phyloP scores from a whole-genome alignment of 2,329 filamentous ascomycete genomes.

The Penicillium crustosum region DNA sequence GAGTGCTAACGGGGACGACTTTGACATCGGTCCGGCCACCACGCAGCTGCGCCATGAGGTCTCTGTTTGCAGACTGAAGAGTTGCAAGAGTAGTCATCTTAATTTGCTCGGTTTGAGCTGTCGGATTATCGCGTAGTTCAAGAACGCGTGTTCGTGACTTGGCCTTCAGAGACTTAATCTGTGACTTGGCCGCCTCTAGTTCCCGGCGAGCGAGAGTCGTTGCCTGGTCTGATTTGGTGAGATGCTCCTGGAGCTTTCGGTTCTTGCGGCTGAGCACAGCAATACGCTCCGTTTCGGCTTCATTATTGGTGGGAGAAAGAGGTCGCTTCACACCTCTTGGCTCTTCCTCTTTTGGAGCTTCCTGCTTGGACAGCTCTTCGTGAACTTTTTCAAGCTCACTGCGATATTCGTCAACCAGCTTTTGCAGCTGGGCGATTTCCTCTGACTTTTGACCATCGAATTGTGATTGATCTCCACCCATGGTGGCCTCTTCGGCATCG shows the following conservation, averaged over 20 bases:
- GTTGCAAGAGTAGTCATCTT: conserved; percentile 77
- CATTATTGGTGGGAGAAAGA: conserved; percentile 56
- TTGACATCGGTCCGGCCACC: conserved; percentile 51
- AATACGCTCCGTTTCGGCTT: conserved; percentile 66
- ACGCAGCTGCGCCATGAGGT: conserved; percentile 72
- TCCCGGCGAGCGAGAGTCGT: conserved; percentile 72
- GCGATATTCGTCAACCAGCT: conserved; percentile 84
- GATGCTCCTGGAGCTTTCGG: conserved; percentile 76
- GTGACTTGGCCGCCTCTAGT: conserved; percentile 68
- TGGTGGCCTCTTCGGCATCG: conserved; percentile 82
- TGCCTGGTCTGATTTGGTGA: conserved; percentile 68
- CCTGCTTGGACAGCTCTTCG: conserved; percentile 67
- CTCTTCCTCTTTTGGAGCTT: conserved; percentile 47
- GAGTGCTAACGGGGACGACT: conserved; percentile 72
- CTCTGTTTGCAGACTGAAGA: conserved; percentile 78
- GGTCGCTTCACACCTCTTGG: conserved; percentile 62
- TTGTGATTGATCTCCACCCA: conserved; percentile 67
- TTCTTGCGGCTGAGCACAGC: conserved; percentile 86
- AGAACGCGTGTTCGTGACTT: conserved; percentile 78
- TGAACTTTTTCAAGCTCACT: conserved; percentile 73
- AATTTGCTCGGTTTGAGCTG: conserved; percentile 77
- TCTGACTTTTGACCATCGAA: conserved; percentile 73
- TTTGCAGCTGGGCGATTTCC: conserved; percentile 78
- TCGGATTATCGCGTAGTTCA: conserved; percentile 88
- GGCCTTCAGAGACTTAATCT: conserved; percentile 66